Evolutionary conservation across 495 filamentous ascomycete species (phyloP), one percentile per base, ranked within the genome.

Genomic region (Hypoxylon rickii): DNA sequence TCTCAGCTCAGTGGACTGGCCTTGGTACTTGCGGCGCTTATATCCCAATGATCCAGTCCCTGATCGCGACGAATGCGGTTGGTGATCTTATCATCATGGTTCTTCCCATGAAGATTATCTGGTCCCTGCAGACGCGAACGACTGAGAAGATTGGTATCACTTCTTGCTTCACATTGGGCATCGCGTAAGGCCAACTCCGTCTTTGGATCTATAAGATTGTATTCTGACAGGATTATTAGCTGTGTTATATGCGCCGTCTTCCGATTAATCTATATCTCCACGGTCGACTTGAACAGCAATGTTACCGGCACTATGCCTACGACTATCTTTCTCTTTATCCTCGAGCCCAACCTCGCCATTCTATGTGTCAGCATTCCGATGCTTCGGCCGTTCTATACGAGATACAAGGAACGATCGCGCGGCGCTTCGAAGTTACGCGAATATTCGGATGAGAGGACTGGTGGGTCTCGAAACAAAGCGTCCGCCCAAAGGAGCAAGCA

Each of bases 31-130:
- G 49, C 20, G 49, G 49, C 19, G 39, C 49, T 5, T 52, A 52
- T 34, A 65, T 63, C 18, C 52, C 39, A 10, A 43, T 51, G 40
- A 58, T 64, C 36, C 73, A 70, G 1, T 63, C 80, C 2, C 75
- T 81, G 67, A 80, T 81, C 58, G 73, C 73, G 13, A 79, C 81
- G 69, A 81, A 84, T 48, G 77, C 80, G 22, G 38, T 76, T 3
- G 79, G 78, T 19, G 81, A 84, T 47, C 38, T 83, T 6, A 70
- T 71, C 1, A 82, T 83, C 22, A 52, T 84, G 15, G 55, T 77
- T 11, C 79, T 83, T 26, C 81, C 81, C 0, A 74, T 84, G 21
- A 71, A 70, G 0, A 79, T 75, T 2, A 56, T 83, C 29, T 66
- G 66, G 44, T 53, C 65, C 3, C 65, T 84, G 15, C 74, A 80